phyloP scores from a whole-genome alignment of 768 basidiomycete species.

The Dictyophora rubrovolvata region DNA sequence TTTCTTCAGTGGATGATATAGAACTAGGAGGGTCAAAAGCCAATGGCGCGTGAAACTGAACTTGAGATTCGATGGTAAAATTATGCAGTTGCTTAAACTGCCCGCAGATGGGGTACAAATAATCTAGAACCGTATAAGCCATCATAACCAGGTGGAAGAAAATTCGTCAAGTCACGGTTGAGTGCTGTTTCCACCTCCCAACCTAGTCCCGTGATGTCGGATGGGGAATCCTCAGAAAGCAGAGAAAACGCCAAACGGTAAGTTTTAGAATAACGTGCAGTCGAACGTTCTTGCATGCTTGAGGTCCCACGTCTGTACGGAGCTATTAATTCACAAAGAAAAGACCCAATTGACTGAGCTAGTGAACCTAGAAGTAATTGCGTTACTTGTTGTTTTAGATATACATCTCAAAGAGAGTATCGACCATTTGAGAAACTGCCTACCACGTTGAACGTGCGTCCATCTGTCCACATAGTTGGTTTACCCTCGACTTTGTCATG shows the following conservation, averaged over 20 bases:
- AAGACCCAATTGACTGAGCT: not conserved
- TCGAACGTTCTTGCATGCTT: constrained; percentile 33
- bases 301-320: not conserved
- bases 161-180: constrained; percentile 36
- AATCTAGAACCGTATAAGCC: constrained; percentile 32
- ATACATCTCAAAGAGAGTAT: not conserved
- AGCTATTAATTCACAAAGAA: constrained; percentile 29
- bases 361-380: not conserved
- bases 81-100: constrained; percentile 66
- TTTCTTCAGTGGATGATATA: constrained; percentile 21
- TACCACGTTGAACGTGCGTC: constrained; percentile 1
- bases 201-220: constrained; percentile 42
- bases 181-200: constrained; percentile 73
- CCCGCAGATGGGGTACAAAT: constrained; percentile 55
- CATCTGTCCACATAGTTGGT: not conserved
- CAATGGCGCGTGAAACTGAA: constrained; percentile 84
- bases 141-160: not conserved
- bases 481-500: not conserved
- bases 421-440: not conserved
- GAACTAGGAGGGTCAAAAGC: constrained; percentile 56
- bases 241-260: constrained; percentile 89
- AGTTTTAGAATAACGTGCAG: constrained; percentile 68
- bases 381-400: not conserved
- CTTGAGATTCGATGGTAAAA: constrained; percentile 89
- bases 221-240: constrained; percentile 79